phyloP scores from a whole-genome alignment of 2,329 filamentous ascomycete species.

The Lachnellula occidentalis region DNA sequence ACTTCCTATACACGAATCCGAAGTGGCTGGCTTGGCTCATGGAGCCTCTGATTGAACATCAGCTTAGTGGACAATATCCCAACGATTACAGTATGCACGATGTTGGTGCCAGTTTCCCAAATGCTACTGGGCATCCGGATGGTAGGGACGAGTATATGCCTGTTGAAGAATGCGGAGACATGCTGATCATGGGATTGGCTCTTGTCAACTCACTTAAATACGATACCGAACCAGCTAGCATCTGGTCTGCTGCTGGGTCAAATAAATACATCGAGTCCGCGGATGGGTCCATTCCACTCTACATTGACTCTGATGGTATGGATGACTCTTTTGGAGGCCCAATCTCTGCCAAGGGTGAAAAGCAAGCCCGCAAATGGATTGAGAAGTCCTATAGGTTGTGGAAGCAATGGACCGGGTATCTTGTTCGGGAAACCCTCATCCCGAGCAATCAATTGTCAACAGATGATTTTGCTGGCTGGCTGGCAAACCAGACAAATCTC shows the following conservation, averaged over 20 bases:
- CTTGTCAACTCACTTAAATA: conserved; percentile 70
- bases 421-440: conserved; percentile 58
- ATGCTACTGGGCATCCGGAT: conserved; percentile 66
- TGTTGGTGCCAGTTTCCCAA: conserved; percentile 66
- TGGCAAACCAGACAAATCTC: conserved; percentile 64
- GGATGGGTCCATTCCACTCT: conserved; percentile 26
- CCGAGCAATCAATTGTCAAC: conserved; percentile 64
- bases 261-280: conserved; percentile 20
- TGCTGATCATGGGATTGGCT: conserved; percentile 69
- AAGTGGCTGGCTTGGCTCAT: conserved; percentile 74
- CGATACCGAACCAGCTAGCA: conserved; percentile 50
- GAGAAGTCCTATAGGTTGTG: conserved; percentile 55
- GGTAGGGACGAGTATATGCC: conserved; percentile 62
- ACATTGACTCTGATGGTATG: conserved; percentile 47
- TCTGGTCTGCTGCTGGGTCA: conserved; percentile 45
- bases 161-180: conserved; percentile 61
- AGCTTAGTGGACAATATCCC: conserved; percentile 76
- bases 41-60: conserved; percentile 76
- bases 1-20: conserved; percentile 81
- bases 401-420: conserved; percentile 66
- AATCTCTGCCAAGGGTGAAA: conserved; percentile 40
- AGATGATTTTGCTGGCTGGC: conserved; percentile 65
- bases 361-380: conserved; percentile 58
- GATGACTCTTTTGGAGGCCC: conserved; percentile 58
- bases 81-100: conserved; percentile 79